Base-by-base conservation (phyloP, 257 asterid species). In the Plantago major region DNA sequence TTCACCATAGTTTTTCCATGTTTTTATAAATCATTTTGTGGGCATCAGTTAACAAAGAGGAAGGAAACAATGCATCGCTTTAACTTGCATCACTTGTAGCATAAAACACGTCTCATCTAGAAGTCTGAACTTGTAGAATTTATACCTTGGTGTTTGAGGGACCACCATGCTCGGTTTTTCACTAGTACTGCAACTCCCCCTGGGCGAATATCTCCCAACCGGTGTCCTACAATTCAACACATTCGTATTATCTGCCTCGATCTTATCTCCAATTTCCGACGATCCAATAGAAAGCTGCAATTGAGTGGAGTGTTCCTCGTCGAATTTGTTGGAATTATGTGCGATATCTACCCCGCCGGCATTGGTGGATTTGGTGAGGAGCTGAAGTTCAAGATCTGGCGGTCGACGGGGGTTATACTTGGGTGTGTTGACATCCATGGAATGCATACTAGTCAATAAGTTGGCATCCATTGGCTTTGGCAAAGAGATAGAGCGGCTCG, bases 371-470 rank as follows among this genome's bases (percentile, higher is more conserved):
- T 74, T 69, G 33, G 82, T 71, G 65, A 78, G 64, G 63, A 82
- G 94, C 65, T 88, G 94, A 38, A 85, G 91, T 14, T 88, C 94
- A 16, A 88, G 76, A 58, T 78, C 80, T 4, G 79, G 80, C 0
- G 47, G 68, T 9, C 75, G 70, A 10, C 58, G 28, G 33, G 76
- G 12, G 61, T 40, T 49, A 18, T 49, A 54, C 18, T 1, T 72
- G 60, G 9, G 33, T 26, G 49, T 40, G 49, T 14, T 17, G 43
- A 3, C 46, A 42, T 15, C 30, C 30, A 38, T 26, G 0, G 10
- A 11, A 42, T 57, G 18, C 3, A n/a, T 17, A 15, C 14, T 42
- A 15, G 50, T 42, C 18, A 42, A 58, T 16, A 42, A 58, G 50
- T 42, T 17, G n/a, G 63, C n/a, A 4, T 58, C 50, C 4, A 71